Conservation (phyloP, 768 basidiomycete genomes). For the Xanthoconium purpureum region DNA sequence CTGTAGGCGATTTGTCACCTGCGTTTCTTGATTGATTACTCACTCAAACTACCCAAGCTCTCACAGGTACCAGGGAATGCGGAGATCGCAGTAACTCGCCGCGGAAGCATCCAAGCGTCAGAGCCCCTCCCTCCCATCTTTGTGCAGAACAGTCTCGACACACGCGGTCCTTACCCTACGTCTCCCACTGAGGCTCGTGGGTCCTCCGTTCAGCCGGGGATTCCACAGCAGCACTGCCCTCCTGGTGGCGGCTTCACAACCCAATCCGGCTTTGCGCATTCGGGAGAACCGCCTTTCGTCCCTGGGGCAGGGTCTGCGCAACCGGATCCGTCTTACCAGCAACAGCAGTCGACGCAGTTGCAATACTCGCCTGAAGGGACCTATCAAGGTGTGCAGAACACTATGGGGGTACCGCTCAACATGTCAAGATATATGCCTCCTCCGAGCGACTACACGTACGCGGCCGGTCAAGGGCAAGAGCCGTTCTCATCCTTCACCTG, state of each 20-base stretch:
- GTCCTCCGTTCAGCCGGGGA: slow-evolving; percentile 15
- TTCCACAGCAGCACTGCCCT: slow-evolving; percentile 20
- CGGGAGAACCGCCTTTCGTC: slow-evolving; percentile 17
- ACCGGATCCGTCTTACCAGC: slow-evolving; percentile 12
- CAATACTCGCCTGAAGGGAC: slow-evolving; percentile 20
- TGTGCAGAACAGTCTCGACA: slow-evolving; percentile 16
- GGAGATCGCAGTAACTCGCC: slow-evolving; percentile 23
- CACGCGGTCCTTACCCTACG: slow-evolving; percentile 14
- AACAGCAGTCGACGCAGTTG: slow-evolving; percentile 8
- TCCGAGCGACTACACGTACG: slow-evolving; percentile 20
- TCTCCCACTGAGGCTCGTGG: slow-evolving; percentile 17
- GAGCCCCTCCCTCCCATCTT: slow-evolving; percentile 25
- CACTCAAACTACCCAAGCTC: slow-evolving; percentile 9
- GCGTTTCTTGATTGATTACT: neutral
- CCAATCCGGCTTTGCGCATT: slow-evolving; percentile 8
- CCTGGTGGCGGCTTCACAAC: slow-evolving; percentile 13
- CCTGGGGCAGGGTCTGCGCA: slow-evolving; percentile 12
- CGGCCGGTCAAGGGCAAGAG: slow-evolving; percentile 24
- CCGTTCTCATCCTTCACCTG: slow-evolving; percentile 19
- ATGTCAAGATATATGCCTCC: slow-evolving; percentile 20
- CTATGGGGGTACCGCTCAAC: slow-evolving; percentile 12
- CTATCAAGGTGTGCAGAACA: slow-evolving; percentile 12
- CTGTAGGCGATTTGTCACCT: slow-evolving; percentile 13
- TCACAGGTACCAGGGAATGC: slow-evolving; percentile 23
- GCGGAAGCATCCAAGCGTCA: slow-evolving; percentile 24